phyloP scores from a whole-genome alignment of 768 basidiomycete species.

The Sporobolomyces phaffii region DNA sequence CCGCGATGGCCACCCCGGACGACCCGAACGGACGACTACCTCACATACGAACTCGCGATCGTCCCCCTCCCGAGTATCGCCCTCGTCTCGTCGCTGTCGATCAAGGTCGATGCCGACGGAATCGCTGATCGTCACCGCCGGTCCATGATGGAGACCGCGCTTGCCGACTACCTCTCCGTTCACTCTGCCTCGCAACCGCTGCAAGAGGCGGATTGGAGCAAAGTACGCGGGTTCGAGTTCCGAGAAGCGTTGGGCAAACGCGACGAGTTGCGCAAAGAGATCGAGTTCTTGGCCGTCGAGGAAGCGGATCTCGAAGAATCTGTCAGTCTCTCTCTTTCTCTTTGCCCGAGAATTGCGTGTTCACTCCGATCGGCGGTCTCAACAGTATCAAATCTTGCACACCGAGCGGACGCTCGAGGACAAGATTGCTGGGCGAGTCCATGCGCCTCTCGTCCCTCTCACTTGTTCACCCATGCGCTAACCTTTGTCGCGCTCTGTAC shows the following conservation, averaged over 20 bases:
- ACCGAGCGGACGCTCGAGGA: conserved; percentile 65
- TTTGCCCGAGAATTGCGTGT: too few species aligned
- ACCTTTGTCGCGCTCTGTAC: background rate
- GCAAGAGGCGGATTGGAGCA: conserved; percentile 77
- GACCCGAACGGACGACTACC: conserved; percentile 51
- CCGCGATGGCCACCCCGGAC: conserved; percentile 70
- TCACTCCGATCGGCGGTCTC: too few species aligned
- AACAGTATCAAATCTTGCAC: conserved; percentile 75
- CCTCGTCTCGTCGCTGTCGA: conserved; percentile 61
- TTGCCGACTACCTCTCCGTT: conserved; percentile 44
- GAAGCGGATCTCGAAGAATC: conserved; percentile 60
- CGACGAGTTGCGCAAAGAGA: conserved; percentile 51
- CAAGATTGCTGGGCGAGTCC: conserved; percentile 56
- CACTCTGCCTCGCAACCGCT: conserved; percentile 51
- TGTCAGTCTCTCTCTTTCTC: conserved; percentile 52
- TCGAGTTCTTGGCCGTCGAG: conserved; percentile 46
- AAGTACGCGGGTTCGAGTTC: conserved; percentile 79
- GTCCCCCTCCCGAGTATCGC: conserved; percentile 69
- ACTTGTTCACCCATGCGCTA: too few species aligned
- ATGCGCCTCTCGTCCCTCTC: background rate
- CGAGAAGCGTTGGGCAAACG: conserved; percentile 70
- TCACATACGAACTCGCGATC: conserved; percentile 61
- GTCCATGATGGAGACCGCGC: conserved; percentile 57
- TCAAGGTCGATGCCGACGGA: conserved; percentile 69
- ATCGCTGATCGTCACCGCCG: conserved; percentile 65